Conservation (phyloP, 2,329 filamentous ascomycete species). For the Fusarium domesticum region DNA sequence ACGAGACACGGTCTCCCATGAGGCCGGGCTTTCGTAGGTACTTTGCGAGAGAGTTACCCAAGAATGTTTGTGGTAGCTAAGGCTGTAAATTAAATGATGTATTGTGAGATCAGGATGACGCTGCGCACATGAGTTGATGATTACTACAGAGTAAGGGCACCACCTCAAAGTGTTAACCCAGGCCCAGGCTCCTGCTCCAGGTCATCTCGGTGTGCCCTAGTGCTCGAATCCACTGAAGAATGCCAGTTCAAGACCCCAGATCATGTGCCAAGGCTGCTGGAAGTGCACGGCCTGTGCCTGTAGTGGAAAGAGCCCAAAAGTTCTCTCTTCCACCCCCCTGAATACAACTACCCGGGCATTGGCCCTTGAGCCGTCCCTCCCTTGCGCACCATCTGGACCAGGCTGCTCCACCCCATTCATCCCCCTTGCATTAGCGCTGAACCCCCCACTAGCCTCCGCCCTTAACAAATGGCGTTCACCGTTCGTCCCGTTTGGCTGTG, state of each 20-base stretch:
- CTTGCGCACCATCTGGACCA: constrained; percentile 23
- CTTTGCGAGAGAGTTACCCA: too few species aligned
- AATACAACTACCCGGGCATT: too few species aligned
- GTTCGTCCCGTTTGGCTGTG: constrained; percentile 23
- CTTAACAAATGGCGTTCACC: constrained; percentile 13
- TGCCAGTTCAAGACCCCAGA: too few species aligned
- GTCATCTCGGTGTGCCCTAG: neutral
- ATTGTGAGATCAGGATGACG: neutral
- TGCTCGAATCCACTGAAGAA: neutral
- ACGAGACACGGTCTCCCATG: neutral
- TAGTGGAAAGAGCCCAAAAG: too few species aligned
- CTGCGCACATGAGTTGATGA: neutral
- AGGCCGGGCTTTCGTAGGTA: neutral
- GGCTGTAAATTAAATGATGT: neutral
- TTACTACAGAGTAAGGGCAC: too few species aligned
- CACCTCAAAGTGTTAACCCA: too few species aligned
- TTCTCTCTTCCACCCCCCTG: constrained; percentile 14
- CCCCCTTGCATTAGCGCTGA: constrained; percentile 17
- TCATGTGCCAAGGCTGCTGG: too few species aligned
- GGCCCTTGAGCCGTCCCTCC: too few species aligned
- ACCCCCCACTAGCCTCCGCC: constrained; percentile 19
- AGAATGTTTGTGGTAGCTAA: neutral
- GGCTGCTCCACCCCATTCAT: constrained; percentile 3
- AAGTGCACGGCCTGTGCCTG: too few species aligned
- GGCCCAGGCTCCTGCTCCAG: neutral